These are phyloP conservation scores for Chaetomium tenue DNA, from an alignment of 495 filamentous ascomycete species.

Conservation along the genomic window DNA sequence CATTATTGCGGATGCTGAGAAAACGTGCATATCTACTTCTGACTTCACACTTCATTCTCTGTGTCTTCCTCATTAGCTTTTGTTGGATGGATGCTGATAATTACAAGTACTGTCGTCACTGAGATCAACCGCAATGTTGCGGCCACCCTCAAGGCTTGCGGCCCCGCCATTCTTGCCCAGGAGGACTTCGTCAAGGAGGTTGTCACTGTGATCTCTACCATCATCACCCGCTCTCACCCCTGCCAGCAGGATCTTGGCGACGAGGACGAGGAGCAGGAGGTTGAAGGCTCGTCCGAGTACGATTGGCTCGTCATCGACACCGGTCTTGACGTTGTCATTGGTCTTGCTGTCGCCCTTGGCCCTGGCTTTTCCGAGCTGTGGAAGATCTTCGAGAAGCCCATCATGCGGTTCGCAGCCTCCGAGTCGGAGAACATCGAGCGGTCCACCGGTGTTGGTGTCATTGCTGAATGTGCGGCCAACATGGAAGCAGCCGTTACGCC, in stretches of 20 bases:
- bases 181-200: constrained; percentile 57
- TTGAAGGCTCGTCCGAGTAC: constrained; percentile 82
- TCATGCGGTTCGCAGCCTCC: constrained; percentile 82
- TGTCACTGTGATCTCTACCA: constrained; percentile 64
- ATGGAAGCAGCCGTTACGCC: constrained; percentile 78
- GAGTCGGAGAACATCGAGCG: constrained; percentile 77
- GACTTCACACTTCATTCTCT: constrained; percentile 26
- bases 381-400: constrained; percentile 88
- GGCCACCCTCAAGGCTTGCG: constrained; percentile 87
- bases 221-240: constrained; percentile 84
- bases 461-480: constrained; percentile 85
- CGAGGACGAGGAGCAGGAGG: constrained; percentile 66
- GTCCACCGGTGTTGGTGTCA: constrained; percentile 80
- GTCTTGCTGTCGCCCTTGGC: constrained; percentile 78
- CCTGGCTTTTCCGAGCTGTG: constrained; percentile 78
- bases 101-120: constrained; percentile 72
- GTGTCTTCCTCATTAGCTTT: background rate
- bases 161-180: constrained; percentile 80
- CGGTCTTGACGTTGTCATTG: constrained; percentile 82
- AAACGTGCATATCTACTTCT: constrained; percentile 59
- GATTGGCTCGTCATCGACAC: constrained; percentile 97
- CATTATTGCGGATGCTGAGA: constrained; percentile 83
- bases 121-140: constrained; percentile 95
- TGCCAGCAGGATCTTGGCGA: constrained; percentile 87
- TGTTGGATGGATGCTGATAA: constrained; percentile 41